Base-by-base conservation (phyloP, 176 grass and related monocot species). In the Cenchrus purpureus region DNA sequence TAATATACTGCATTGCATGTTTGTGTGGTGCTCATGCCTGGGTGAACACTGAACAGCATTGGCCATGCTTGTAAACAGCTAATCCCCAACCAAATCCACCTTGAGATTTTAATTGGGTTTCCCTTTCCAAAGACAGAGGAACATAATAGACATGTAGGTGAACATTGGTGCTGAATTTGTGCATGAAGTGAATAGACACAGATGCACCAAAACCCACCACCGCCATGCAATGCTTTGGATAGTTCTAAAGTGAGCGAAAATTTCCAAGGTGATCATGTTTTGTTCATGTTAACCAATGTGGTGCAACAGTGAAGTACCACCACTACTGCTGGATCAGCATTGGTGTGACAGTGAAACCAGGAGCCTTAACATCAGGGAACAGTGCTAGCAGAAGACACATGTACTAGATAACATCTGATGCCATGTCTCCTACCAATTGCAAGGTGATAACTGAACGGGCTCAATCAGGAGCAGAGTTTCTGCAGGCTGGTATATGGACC, bases 381-480 rank as follows among this genome's bases (percentile, higher is more conserved):
- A 14, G 78, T 56, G 16, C 5, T 52, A 56, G 50, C 40, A 22
- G 79, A 20, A 68, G 73, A 59, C 61, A 83, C 70, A 70, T 68
- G 74, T 45, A 69, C 50, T 66, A 5, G 51, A 58, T 6, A 68
- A 76, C 77, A 53, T 74, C 69, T 70, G 71, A 69, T 54, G 54
- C 40, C 62, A 16, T 89, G 82, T 81, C 87, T 85, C 70, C 77
- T 37, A 34, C 71, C 71, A 76, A 76, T 71, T 42, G 43, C 53
- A 62, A 76, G 32, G 74, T 59, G 10, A 58, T 48, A 70, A 80
- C 61, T 81, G 82, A 80, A 85, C 60, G 68, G 60, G 32, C 82
- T 84, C 76, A 60, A 84, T 84, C 82, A 75, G 59, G 43, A 68
- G 70, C 76, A 85, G 76, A 56, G 69, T 63, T 73, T 70, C 71